Evolutionary conservation across 148 eudicot species (phyloP).

Genomic region (Nepenthes mirabilis): DNA sequence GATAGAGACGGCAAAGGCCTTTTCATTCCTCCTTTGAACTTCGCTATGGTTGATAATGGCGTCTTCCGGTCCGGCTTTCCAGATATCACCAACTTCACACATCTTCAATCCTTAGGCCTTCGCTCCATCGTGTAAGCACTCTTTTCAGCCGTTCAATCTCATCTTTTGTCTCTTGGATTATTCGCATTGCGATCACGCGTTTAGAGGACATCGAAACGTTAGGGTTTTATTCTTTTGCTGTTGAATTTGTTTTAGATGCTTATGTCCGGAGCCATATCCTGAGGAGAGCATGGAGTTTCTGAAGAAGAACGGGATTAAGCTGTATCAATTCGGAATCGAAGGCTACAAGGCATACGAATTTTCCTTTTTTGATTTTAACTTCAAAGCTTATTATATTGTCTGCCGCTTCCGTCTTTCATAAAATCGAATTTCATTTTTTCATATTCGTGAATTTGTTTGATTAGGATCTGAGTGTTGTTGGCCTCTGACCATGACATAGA

Average conservation of each 20-base stretch:
- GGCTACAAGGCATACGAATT: conserved; percentile 50
- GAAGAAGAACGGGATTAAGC: conserved; percentile 57
- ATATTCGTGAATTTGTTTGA: not conserved
- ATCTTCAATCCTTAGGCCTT: conserved; percentile 68
- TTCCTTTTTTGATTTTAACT: not conserved
- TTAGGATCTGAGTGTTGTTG: not conserved
- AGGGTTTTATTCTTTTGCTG: conserved; percentile 2
- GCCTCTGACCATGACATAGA: not conserved
- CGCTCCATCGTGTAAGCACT: conserved; percentile 65
- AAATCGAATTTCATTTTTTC: not conserved
- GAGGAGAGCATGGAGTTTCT: conserved; percentile 54
- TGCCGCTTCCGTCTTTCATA: too few species aligned
- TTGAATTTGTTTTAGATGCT: conserved; percentile 24
- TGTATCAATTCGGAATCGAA: conserved; percentile 73
- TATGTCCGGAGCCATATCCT: conserved; percentile 92
- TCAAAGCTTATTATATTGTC: too few species aligned
- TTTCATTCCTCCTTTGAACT: conserved; percentile 66
- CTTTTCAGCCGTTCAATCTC: not conserved
- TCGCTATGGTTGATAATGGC: conserved; percentile 74
- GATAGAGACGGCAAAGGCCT: conserved; percentile 15
- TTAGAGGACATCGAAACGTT: not conserved
- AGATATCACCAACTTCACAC: conserved; percentile 49
- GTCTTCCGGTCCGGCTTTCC: conserved; percentile 88
- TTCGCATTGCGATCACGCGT: not conserved
- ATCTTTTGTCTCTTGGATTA: not conserved